Conservation (phyloP, 768 basidiomycete species). For the Tylopilus subfusipes region DNA sequence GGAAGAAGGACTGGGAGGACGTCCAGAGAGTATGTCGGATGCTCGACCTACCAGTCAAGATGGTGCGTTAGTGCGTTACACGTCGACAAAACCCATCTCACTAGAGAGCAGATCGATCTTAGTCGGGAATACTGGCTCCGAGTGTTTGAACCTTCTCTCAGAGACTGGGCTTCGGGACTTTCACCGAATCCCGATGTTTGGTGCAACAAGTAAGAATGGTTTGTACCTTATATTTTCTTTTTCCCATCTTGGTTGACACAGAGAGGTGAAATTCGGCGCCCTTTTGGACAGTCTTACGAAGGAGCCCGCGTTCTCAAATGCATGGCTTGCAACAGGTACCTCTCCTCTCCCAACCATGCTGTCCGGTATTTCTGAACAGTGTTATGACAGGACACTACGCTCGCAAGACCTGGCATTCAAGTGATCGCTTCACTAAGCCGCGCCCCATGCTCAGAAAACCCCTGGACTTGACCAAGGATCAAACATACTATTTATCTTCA, state of each 20-base stretch:
- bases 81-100: conserved; percentile 3
- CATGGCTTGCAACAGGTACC: conserved; percentile 82
- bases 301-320: conserved; percentile 28
- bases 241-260: conserved; percentile 25
- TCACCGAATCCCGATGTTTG: conserved; percentile 93
- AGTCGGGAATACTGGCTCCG: conserved; percentile 86
- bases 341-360: background rate
- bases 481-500: conserved; percentile 86
- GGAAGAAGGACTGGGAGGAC: conserved; percentile 94
- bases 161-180: conserved; percentile 68
- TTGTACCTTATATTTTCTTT: background rate
- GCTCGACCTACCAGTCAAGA: conserved; percentile 66
- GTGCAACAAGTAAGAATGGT: conserved; percentile 68
- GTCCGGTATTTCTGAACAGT: background rate
- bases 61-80: conserved; percentile 43
- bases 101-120: conserved; percentile 65
- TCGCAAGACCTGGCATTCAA: conserved; percentile 51
- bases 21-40: conserved; percentile 75
- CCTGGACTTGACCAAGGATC: conserved; percentile 71
- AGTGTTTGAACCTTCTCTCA: conserved; percentile 85
- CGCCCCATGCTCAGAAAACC: conserved; percentile 55
- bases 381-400: conserved; percentile 76
- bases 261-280: conserved; percentile 90
- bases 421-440: conserved; percentile 1
- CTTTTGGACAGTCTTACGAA: conserved; percentile 60